Evolutionary conservation across 2,329 filamentous ascomycete species (phyloP).

Genomic region (Zarea fungicola): DNA sequence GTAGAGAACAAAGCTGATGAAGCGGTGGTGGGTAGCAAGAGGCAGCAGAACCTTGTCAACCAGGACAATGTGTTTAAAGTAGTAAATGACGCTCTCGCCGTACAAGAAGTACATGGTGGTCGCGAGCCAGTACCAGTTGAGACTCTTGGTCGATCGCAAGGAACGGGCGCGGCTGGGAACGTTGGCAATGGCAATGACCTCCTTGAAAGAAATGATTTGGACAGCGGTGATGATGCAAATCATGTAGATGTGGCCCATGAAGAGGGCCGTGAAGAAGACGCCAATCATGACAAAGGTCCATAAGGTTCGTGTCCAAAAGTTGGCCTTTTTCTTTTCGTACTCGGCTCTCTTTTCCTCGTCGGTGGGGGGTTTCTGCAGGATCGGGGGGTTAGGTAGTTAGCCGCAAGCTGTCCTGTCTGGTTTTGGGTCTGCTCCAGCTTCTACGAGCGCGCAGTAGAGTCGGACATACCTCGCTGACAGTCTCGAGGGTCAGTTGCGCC

Average conservation of each 20-base stretch:
- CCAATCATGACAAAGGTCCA: slow-evolving; percentile 98
- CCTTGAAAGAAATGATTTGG: slow-evolving; percentile 97
- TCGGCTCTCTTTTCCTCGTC: slow-evolving; percentile 50
- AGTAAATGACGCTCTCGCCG: slow-evolving; percentile 98
- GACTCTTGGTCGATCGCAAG: slow-evolving; percentile 86
- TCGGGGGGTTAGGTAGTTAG: slow-evolving; percentile 17
- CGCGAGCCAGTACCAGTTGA: slow-evolving; percentile 99
- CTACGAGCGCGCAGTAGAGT: background rate
- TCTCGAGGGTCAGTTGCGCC: slow-evolving; percentile 24
- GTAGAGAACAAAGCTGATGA: slow-evolving; percentile 98
- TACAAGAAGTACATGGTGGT: slow-evolving; percentile 99
- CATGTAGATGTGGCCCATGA: slow-evolving; percentile 96
- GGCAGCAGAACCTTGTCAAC: slow-evolving; percentile 91
- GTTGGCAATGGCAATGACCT: slow-evolving; percentile 96
- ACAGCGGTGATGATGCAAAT: slow-evolving; percentile 87
- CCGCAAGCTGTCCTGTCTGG: background rate
- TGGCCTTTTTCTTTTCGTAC: slow-evolving; percentile 98
- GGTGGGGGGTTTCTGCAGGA: slow-evolving; percentile 36
- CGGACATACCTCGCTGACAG: slow-evolving; percentile 30
- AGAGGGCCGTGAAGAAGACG: slow-evolving; percentile 85
- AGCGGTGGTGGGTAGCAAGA: slow-evolving; percentile 92
- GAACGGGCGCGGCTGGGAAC: slow-evolving; percentile 88
- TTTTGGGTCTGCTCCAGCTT: too few species aligned
- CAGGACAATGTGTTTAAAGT: slow-evolving; percentile 97
- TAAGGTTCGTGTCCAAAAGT: slow-evolving; percentile 93